A percentile compares a stretch with the other conserved stretches of the same genome.
phyloP scores from a whole-genome alignment of 495 filamentous ascomycete genomes.

The Annulohypoxylon stygium region DNA sequence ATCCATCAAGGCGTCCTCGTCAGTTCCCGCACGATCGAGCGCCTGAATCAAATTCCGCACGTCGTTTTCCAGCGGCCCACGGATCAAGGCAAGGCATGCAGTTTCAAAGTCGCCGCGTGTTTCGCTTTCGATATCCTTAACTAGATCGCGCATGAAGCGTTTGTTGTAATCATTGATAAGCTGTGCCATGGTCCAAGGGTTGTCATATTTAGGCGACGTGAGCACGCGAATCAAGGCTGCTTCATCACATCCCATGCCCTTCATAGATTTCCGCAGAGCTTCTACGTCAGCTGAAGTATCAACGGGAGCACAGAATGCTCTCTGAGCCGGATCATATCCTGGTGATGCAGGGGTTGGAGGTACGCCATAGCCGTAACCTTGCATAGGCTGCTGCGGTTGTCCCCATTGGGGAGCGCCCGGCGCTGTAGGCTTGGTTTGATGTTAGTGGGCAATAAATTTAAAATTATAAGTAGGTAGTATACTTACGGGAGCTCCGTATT shows the following conservation, averaged over 20 bases:
- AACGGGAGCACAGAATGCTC: slow-evolving; percentile 56
- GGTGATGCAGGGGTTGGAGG: slow-evolving; percentile 61
- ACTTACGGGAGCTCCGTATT: slow-evolving; percentile 28
- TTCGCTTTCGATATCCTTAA: slow-evolving; percentile 74
- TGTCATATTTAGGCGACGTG: slow-evolving; percentile 58
- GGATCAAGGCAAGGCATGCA: slow-evolving; percentile 71
- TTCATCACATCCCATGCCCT: slow-evolving; percentile 82
- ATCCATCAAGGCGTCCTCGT: slow-evolving; percentile 79
- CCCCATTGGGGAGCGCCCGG: slow-evolving; percentile 20
- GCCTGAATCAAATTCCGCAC: slow-evolving; percentile 67
- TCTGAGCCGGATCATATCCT: slow-evolving; percentile 65
- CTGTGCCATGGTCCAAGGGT: slow-evolving; percentile 72
- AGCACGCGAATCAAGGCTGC: slow-evolving; percentile 69
- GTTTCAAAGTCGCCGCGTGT: slow-evolving; percentile 72
- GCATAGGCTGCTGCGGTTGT: slow-evolving; percentile 30
- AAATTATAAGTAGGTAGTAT: not conserved
- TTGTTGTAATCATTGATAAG: slow-evolving; percentile 70
- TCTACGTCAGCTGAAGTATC: slow-evolving; percentile 71
- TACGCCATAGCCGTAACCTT: slow-evolving; percentile 42
- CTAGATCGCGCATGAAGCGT: slow-evolving; percentile 69
- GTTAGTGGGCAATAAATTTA: not conserved
- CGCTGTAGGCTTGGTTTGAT: not conserved
- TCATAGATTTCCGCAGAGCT: slow-evolving; percentile 76
- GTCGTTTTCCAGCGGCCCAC: slow-evolving; percentile 76
- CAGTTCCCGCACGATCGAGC: slow-evolving; percentile 76